Evolutionary conservation across 148 eudicot species (phyloP), one percentile per base, ranked within the genome.

Genomic region (Heliamphora exappendiculata): DNA sequence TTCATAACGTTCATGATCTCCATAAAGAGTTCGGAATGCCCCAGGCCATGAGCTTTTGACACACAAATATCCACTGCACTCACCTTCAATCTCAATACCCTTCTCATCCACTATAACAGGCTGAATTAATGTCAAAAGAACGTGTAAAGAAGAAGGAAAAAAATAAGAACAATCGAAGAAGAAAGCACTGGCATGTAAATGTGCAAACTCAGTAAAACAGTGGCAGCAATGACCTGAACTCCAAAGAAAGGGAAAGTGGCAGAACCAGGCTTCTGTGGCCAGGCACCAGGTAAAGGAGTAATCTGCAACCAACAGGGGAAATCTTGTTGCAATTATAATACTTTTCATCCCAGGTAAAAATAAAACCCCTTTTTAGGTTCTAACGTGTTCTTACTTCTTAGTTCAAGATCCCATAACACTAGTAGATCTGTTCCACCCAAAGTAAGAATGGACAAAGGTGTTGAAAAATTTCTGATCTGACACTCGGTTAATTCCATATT

Each of bases 231-330:
- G 70, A 96, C 99, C 99, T 91, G 97, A 85, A 96, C 97, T 75
- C 99, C 99, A 76, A 96, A 96, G 88, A 96, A 96, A 42, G 99
- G 99, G 76, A 85, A 93, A 51, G 99, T 93, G 20, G 98, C 99
- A 78, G 98, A 96, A 79, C 99, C 99, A 26, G 99, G 99, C 88
- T 93, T 96, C 84, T 91, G 98, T 36, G 98, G 90, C 94, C 94
- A 96, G 34, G 97, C 99, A 81, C 99, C 99, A 0, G 99, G 99
- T 72, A 96, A 82, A 70, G 99, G 99, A 78, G 99, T 88, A 72
- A 96, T 91, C 99, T 96, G 86, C 68, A 86, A 33, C 73, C 60
- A 72, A 78, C 53, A 76, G 54, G 22, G 24, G 37, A 29, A 70
- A 62, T 67, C 11, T 5, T 72, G 42, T 44, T 49, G 59, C 67